Evolutionary conservation across 495 filamentous ascomycete species (phyloP), one percentile per base, ranked within the genome.

Genomic region (Opeltia flavorubescens): DNA sequence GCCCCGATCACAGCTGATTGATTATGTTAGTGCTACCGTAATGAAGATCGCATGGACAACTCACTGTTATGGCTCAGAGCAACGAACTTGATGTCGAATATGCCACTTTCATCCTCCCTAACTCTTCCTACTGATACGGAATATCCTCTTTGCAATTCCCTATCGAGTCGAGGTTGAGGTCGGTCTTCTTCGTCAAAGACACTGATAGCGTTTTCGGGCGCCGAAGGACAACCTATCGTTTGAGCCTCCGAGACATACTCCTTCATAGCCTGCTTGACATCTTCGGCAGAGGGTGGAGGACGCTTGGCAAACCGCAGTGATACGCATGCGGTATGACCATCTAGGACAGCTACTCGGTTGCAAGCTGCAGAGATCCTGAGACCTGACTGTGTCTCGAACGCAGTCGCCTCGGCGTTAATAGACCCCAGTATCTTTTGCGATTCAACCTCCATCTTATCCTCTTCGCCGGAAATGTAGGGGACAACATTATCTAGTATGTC

Each of bases 361-460:
- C 86, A 91, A 15, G 84, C 80, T 13, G 83, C 84, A 12, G 83
- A 85, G 15, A 93, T 75, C 39, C 70, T 69, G 27, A 89, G 73
- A 44, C 65, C 63, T 18, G 62, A 55, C 50, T 86, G 80, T 45
- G 82, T 70, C 20, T 73, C 61, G 50, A 89, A 82, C 26, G 71
- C 81, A 7, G 77, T 83, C 15, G 71, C 70, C 13, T 78, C 77
- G 26, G 59, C 57, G 55, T 82, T 84, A 55, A 89, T 57, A 38
- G 58, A 59, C 30, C 86, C 84, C 9, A 89, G 72, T 52, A 93
- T 93, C 74, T 93, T 91, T 40, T 80, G 78, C 2, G 86, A 84
- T 59, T 93, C 84, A 40, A 78, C 81, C 66, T 86, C 80, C 12
- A 93, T 74, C 68, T 89, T 93, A 62, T 88, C 86, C 56, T 93